Percentiles rank a stretch among this genome's conserved stretches.
Evolutionary conservation across 176 grass and related monocot species (phyloP).

Genomic region (Lolium rigidum): DNA sequence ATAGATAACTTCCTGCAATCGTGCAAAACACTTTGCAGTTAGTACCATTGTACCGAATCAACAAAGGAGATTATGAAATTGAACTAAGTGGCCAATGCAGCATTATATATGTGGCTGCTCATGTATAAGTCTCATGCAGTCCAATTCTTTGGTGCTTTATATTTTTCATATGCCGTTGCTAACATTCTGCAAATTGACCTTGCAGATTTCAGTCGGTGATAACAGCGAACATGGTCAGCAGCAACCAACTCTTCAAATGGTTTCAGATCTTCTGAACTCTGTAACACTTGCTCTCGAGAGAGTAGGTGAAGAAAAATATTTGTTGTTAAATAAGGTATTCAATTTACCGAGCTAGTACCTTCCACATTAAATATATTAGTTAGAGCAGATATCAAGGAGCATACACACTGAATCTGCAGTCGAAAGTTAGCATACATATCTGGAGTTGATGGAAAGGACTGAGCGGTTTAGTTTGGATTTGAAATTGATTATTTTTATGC

Average conservation of each 20-base stretch:
- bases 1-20: slow-evolving; percentile 3
- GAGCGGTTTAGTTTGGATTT: neutral
- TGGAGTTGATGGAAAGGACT: slow-evolving; percentile 18
- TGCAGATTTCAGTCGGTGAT: slow-evolving; percentile 54
- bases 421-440: neutral
- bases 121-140: slow-evolving; percentile 16
- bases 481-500: neutral
- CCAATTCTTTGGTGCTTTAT: slow-evolving; percentile 19
- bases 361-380: slow-evolving; percentile 27
- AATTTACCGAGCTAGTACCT: neutral
- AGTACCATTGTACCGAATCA: slow-evolving; percentile 7
- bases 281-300: slow-evolving; percentile 69
- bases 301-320: slow-evolving; percentile 87
- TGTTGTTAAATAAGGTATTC: slow-evolving; percentile 94
- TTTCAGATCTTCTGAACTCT: slow-evolving; percentile 78
- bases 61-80: neutral
- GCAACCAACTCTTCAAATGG: slow-evolving; percentile 72
- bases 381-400: neutral
- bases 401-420: neutral
- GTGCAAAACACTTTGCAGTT: slow-evolving; percentile 8
- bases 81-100: slow-evolving; percentile 12
- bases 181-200: slow-evolving; percentile 34
- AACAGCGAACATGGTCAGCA: slow-evolving; percentile 48
- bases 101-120: neutral
- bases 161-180: slow-evolving; percentile 6